Conservation (phyloP, 2,329 filamentous ascomycete genomes). For the Coniochaeta sp. region DNA sequence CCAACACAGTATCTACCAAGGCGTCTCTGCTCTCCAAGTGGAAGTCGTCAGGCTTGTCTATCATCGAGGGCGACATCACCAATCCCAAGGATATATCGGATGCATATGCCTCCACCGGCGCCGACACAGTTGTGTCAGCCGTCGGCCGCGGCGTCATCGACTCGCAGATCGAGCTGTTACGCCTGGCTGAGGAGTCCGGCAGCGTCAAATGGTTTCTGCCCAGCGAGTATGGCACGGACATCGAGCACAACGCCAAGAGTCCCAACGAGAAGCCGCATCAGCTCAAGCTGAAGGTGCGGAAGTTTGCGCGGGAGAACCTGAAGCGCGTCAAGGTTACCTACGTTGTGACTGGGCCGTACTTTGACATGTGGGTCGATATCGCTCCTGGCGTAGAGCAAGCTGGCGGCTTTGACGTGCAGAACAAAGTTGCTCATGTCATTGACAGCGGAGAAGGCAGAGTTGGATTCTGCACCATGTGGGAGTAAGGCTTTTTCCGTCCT, state of each 20-base stretch:
- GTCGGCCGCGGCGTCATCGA: conserved; percentile 57
- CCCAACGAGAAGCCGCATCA: conserved; percentile 60
- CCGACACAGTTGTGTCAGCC: conserved; percentile 60
- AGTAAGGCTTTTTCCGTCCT: conserved; percentile 39
- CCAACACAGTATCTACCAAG: conserved; percentile 42
- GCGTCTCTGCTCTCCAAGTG: conserved; percentile 30
- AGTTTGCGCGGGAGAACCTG: conserved; percentile 45
- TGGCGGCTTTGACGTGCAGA: conserved; percentile 52
- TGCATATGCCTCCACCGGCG: conserved; percentile 42
- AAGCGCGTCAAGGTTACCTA: conserved; percentile 55
- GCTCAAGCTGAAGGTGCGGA: conserved; percentile 61
- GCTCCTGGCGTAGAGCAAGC: conserved; percentile 27
- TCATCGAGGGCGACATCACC: conserved; percentile 45
- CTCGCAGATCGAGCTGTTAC: conserved; percentile 54
- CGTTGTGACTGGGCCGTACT: conserved; percentile 63
- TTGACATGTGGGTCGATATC: conserved; percentile 51
- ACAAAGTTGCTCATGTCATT: conserved; percentile 52
- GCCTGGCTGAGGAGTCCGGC: conserved; percentile 44
- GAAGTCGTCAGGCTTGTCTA: conserved; percentile 39
- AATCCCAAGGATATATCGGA: conserved; percentile 12
- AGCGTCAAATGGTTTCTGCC: conserved; percentile 58
- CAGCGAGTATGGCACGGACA: conserved; percentile 61
- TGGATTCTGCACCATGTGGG: conserved; percentile 63
- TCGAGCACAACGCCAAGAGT: conserved; percentile 52
- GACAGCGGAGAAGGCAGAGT: conserved; percentile 55